phyloP scores from a whole-genome alignment of 176 grass and related monocot genomes.

The Phoenix dactylifera region DNA sequence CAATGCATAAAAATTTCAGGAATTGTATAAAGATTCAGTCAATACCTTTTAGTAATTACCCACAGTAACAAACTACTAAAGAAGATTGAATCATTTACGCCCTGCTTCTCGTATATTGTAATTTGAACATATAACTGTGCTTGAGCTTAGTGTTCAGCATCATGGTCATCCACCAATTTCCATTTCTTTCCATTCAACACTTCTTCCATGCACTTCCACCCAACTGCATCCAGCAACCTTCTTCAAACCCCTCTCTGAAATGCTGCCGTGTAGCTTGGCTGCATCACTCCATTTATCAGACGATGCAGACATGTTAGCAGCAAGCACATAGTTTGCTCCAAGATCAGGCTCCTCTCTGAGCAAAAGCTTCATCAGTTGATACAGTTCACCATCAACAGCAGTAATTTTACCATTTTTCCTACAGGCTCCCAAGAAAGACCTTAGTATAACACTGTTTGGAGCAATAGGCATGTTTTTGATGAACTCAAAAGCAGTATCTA shows the following conservation, averaged over 20 bases:
- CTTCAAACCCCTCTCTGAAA: constrained; percentile 18
- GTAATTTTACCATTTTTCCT: constrained; percentile 9
- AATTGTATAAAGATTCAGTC: too few species aligned
- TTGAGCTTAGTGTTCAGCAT: too few species aligned
- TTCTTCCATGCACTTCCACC: constrained; percentile 5
- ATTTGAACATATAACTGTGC: too few species aligned
- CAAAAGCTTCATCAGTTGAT: constrained; percentile 12
- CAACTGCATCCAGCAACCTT: constrained; percentile 21
- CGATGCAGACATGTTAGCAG: constrained; percentile 14
- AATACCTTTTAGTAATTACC: too few species aligned
- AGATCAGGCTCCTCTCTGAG: constrained; percentile 13
- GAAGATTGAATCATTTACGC: too few species aligned
- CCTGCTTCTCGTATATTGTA: too few species aligned
- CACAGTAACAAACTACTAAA: too few species aligned
- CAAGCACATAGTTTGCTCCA: constrained; percentile 26
- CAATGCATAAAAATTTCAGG: too few species aligned
- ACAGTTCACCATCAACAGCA: not conserved
- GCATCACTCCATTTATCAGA: constrained; percentile 19
- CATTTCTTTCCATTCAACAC: not conserved
- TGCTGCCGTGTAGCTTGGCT: constrained; percentile 12
- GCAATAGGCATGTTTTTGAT: constrained; percentile 12
- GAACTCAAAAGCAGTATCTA: constrained; percentile 19
- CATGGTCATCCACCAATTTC: not conserved
- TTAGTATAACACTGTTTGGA: constrained; percentile 23
- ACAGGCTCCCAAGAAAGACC: constrained; percentile 19